phyloP scores from a whole-genome alignment of 176 grass and related monocot species.

The Ampelocalamus luodianensis region DNA sequence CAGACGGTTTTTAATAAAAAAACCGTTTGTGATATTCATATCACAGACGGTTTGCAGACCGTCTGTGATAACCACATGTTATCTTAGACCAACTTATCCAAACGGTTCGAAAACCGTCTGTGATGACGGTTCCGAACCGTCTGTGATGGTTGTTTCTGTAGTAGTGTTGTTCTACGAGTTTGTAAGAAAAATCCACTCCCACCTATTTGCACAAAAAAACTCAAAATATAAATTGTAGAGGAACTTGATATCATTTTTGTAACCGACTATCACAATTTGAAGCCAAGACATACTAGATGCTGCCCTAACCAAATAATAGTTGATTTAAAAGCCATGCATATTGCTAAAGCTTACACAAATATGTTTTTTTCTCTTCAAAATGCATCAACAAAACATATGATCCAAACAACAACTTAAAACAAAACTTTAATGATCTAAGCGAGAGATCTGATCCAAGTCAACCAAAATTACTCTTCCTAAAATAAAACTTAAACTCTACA shows the following conservation, averaged over 20 bases:
- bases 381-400: background rate
- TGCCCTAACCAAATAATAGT: background rate
- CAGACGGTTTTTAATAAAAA: no score
- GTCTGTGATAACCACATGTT: no score
- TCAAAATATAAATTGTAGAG: background rate
- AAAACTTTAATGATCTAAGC: background rate
- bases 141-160: no score
- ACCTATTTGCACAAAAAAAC: background rate
- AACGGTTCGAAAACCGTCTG: no score
- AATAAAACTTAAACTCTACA: background rate
- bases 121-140: no score
- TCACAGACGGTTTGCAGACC: no score
- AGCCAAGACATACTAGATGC: background rate
- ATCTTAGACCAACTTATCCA: no score
- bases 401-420: background rate
- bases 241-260: background rate
- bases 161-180: no score
- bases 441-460: background rate
- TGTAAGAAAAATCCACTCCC: background rate
- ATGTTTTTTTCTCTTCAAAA: background rate
- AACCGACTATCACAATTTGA: background rate
- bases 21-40: no score
- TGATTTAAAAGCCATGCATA: background rate
- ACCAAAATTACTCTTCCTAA: background rate
- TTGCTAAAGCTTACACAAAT: background rate